These are phyloP conservation scores for Leucaena leucocephala DNA, from an alignment of 306 rosid genomes.

Conservation along the genomic window DNA sequence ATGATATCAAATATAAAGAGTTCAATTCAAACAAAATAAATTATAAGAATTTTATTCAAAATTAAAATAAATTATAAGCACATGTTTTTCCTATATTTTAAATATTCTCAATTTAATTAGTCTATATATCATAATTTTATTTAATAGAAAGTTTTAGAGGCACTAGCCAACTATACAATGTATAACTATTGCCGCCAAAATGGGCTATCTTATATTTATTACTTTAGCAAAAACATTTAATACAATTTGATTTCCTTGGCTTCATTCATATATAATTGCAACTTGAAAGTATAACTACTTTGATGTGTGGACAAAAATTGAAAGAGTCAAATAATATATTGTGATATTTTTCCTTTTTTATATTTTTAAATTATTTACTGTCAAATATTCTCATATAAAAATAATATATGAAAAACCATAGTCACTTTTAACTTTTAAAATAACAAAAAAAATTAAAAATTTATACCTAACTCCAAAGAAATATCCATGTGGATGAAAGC, in stretches of 20 bases:
- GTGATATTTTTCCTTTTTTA: background rate
- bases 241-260: background rate
- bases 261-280: background rate
- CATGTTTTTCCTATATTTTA: background rate
- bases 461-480: background rate
- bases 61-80: too few species aligned
- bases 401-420: background rate
- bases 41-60: too few species aligned
- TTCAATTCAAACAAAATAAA: too few species aligned
- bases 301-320: background rate
- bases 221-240: background rate
- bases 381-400: background rate
- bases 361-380: background rate
- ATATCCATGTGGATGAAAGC: background rate
- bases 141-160: background rate
- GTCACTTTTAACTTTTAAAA: background rate
- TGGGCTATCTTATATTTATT: background rate
- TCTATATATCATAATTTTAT: background rate
- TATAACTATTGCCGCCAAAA: background rate
- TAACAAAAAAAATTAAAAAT: background rate
- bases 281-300: background rate
- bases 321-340: constrained; percentile 29
- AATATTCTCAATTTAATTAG: background rate
- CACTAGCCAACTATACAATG: background rate
- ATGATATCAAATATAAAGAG: too few species aligned